These are phyloP conservation scores for Aspergillus affinis DNA, from an alignment of 495 filamentous ascomycete genomes.

Conservation along the genomic window DNA sequence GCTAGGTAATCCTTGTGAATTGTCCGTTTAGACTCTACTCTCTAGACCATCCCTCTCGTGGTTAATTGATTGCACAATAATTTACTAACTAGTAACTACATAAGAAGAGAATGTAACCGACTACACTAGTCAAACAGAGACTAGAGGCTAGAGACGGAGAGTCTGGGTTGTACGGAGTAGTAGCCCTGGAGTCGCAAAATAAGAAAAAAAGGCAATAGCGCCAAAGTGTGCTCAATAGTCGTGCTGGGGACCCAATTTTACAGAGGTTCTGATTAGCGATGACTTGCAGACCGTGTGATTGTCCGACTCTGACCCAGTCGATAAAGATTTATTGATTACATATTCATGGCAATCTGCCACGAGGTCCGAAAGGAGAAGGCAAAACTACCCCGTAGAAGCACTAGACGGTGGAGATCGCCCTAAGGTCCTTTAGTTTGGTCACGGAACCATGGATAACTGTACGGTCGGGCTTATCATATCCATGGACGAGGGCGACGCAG, in stretches of 20 bases:
- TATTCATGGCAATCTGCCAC: too few species aligned
- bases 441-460: constrained; percentile 14
- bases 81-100: too few species aligned
- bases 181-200: neutral
- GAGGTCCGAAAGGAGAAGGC: constrained; percentile 9
- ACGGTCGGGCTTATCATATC: constrained; percentile 6
- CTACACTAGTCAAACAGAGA: too few species aligned
- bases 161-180: too few species aligned
- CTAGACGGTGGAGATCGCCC: constrained; percentile 27
- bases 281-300: neutral
- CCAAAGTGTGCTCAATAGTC: neutral
- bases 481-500: neutral
- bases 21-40: too few species aligned
- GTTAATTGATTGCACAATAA: too few species aligned
- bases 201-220: neutral
- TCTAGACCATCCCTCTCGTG: too few species aligned
- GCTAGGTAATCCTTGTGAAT: neutral
- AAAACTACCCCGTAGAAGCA: constrained; percentile 26
- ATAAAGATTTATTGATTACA: neutral
- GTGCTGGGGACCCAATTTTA: neutral
- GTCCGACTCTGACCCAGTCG: neutral
- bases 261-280: neutral
- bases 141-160: too few species aligned
- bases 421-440: constrained; percentile 8
- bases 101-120: too few species aligned